Conservation (phyloP, 164 flowering plant species). For the Nymphaea colorata region DNA sequence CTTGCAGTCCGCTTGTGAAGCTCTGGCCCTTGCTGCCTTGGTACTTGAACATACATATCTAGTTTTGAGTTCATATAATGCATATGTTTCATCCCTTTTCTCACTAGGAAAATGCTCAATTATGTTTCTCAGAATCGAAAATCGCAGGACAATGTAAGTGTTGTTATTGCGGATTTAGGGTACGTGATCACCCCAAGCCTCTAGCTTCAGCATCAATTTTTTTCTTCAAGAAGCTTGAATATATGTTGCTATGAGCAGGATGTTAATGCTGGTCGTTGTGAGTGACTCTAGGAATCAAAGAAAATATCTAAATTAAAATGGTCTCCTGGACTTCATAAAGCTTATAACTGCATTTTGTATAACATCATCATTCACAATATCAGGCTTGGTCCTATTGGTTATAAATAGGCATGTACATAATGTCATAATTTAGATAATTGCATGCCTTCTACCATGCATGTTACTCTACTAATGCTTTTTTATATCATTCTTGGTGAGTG, state of each 20-base stretch:
- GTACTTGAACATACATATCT: conserved; percentile 20
- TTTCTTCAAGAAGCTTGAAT: not conserved
- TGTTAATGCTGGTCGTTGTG: not conserved
- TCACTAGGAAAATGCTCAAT: no score
- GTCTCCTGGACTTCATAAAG: no score
- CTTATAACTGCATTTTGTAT: no score
- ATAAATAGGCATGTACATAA: no score
- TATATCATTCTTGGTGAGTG: no score
- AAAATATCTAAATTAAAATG: conserved; percentile 7
- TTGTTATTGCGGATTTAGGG: conserved; percentile 90
- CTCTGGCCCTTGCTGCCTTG: conserved; percentile 71
- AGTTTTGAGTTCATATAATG: not conserved
- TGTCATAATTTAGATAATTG: no score
- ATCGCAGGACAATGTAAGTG: conserved; percentile 86
- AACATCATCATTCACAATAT: no score
- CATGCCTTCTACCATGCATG: no score
- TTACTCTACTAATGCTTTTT: no score
- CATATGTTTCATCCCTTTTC: no score
- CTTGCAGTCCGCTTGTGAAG: conserved; percentile 75
- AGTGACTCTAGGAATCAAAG: not conserved
- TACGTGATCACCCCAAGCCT: conserved; percentile 18
- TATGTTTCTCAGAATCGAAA: conserved; percentile 42
- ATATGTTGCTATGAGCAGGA: not conserved
- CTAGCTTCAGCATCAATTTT: not conserved
- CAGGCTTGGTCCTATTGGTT: no score